These are phyloP conservation scores for Phytophthora idaei DNA, from an alignment of 352 stramenopile species.

Conservation along the genomic window DNA sequence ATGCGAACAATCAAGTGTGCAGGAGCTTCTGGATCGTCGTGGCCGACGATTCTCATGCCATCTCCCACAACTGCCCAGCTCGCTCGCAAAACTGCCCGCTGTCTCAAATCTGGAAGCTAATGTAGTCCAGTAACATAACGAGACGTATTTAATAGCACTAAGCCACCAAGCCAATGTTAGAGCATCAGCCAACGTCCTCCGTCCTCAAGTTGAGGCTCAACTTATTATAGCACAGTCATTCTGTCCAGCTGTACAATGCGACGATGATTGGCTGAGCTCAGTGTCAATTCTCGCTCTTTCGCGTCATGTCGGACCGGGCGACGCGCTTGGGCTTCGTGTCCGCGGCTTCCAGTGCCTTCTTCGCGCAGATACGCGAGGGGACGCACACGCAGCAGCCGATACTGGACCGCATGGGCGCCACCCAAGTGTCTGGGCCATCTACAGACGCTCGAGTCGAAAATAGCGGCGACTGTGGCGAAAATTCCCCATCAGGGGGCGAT, in stretches of 20 bases:
- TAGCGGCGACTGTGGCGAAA: slow-evolving; percentile 3
- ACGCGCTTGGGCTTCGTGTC: neutral
- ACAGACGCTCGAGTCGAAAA: neutral
- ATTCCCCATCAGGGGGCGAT: slow-evolving; percentile 6
- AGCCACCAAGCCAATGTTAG: neutral
- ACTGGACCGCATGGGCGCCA: neutral
- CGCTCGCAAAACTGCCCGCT: neutral
- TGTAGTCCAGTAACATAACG: neutral
- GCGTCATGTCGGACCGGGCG: slow-evolving; percentile 12
- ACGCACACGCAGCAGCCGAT: neutral
- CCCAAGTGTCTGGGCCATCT: neutral
- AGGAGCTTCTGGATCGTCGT: no score
- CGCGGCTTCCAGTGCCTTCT: neutral
- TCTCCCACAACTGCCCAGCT: no score
- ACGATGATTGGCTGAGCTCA: slow-evolving; percentile 19
- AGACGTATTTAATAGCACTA: neutral
- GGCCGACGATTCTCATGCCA: no score
- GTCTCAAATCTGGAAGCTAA: neutral
- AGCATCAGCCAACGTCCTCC: neutral
- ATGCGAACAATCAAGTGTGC: no score
- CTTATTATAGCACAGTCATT: neutral
- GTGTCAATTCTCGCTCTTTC: slow-evolving; percentile 10
- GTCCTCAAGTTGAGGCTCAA: neutral
- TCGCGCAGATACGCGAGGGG: neutral
- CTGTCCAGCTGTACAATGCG: slow-evolving; percentile 6